Evolutionary conservation across 495 filamentous ascomycete genomes (phyloP).

Genomic region (Chlorociboria aeruginascens): DNA sequence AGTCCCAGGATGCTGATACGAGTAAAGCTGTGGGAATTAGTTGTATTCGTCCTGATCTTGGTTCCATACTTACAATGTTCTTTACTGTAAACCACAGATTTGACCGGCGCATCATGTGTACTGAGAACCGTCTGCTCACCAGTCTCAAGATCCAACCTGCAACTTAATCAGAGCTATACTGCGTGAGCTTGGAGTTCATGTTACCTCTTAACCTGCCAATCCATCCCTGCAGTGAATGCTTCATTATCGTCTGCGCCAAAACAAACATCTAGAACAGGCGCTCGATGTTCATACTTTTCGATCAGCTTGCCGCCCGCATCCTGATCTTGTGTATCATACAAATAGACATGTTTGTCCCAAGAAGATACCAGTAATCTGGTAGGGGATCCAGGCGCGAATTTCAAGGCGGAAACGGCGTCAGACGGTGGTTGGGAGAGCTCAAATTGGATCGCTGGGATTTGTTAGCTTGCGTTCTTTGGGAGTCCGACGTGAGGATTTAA

Average conservation of each 20-base stretch:
- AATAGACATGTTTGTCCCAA: conserved; percentile 87
- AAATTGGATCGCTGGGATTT: conserved; percentile 42
- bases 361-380: conserved; percentile 76
- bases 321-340: conserved; percentile 65
- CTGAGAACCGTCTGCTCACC: conserved; percentile 64
- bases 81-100: conserved; percentile 68
- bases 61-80: conserved; percentile 44
- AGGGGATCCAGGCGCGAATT: conserved; percentile 61
- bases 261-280: conserved; percentile 83
- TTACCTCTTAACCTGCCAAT: conserved; percentile 71
- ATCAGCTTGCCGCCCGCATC: conserved; percentile 49
- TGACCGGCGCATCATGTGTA: conserved; percentile 65
- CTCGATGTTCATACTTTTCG: conserved; percentile 65
- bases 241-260: conserved; percentile 72
- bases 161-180: not conserved
- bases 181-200: not conserved
- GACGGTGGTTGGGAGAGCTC: conserved; percentile 66
- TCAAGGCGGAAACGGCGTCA: conserved; percentile 78
- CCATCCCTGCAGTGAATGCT: conserved; percentile 75
- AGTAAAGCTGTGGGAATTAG: conserved; percentile 39
- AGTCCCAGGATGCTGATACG: conserved; percentile 89
- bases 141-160: conserved; percentile 60
- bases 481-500: not conserved
- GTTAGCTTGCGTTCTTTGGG: not conserved
- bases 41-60: not conserved